These are phyloP conservation scores for Oryza nivara DNA, from an alignment of 176 grass and related monocot species.

Conservation along the genomic window DNA sequence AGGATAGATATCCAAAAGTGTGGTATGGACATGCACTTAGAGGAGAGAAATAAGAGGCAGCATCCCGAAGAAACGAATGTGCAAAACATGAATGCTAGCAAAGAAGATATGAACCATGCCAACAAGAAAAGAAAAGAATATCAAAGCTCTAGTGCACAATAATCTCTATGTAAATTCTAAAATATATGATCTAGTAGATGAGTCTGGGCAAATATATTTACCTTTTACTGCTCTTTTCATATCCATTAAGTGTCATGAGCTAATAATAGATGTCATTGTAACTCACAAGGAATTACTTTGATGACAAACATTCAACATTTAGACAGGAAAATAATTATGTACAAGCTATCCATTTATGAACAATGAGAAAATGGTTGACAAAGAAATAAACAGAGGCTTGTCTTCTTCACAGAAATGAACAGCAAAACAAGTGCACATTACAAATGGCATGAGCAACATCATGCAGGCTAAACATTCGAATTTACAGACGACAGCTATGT, in stretches of 20 bases:
- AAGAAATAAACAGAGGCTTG: conserved; percentile 12
- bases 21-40: conserved; percentile 25
- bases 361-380: background rate
- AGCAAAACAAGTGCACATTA: conserved; percentile 32
- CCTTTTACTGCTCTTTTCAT: background rate
- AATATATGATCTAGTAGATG: background rate
- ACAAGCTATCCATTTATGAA: background rate
- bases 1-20: conserved; percentile 26
- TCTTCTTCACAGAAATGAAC: conserved; percentile 43
- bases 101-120: background rate
- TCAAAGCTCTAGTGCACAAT: background rate
- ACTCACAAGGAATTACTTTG: background rate
- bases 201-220: background rate
- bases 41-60: conserved; percentile 28
- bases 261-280: background rate
- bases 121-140: conserved; percentile 35
- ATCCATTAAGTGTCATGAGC: background rate
- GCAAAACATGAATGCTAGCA: background rate
- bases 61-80: background rate
- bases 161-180: background rate
- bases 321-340: background rate
- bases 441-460: conserved; percentile 40
- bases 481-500: conserved; percentile 31
- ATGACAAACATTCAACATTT: background rate
- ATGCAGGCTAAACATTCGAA: conserved; percentile 12